Conservation (phyloP, 257 asterid genomes). For the Mentha longifolia region DNA sequence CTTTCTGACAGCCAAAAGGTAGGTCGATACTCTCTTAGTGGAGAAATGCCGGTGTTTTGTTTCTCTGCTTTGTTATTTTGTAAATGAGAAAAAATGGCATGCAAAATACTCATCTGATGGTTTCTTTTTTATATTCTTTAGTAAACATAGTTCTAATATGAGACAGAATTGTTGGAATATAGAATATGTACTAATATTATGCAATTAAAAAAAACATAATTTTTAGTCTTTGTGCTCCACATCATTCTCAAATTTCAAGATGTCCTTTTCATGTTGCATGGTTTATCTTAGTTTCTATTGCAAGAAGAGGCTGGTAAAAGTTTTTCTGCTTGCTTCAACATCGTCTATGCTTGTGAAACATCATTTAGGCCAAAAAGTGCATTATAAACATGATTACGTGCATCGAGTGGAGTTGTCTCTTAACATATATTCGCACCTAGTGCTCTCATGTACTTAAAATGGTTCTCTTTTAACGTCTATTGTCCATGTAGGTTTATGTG, state of each 20-base stretch:
- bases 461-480: slow-evolving; percentile 18
- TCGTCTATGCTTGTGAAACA: background rate
- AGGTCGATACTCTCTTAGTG: slow-evolving; percentile 23
- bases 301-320: background rate
- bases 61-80: background rate
- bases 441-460: background rate
- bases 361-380: background rate
- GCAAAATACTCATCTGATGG: background rate
- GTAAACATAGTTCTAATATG: background rate
- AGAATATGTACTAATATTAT: background rate
- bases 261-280: background rate
- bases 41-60: slow-evolving; percentile 17
- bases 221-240: slow-evolving; percentile 4
- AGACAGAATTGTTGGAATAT: slow-evolving; percentile 2
- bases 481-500: slow-evolving; percentile 63
- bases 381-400: background rate
- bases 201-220: background rate
- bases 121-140: background rate
- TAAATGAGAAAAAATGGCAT: background rate
- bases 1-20: slow-evolving; percentile 97
- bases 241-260: background rate
- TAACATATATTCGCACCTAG: background rate
- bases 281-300: slow-evolving; percentile 1
- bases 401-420: background rate
- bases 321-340: background rate